Evolutionary conservation across 768 basidiomycete genomes (phyloP), one percentile per base, ranked within the genome.

Genomic region (Tricholoma terreum): DNA sequence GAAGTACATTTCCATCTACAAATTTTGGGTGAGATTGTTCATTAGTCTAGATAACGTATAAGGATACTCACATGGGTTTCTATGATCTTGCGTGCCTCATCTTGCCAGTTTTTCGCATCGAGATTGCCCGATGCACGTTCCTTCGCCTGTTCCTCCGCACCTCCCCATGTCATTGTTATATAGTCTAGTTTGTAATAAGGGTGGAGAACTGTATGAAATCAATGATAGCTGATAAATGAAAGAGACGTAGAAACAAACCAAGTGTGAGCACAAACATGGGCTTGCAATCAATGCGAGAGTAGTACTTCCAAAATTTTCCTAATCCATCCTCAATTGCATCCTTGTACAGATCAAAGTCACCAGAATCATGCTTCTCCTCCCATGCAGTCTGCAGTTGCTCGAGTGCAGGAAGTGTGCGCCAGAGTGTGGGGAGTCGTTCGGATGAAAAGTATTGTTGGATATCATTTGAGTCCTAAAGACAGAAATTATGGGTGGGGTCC

Each of bases 101-200:
- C 64, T 49, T 65, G 63, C 64, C 65, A 67, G 35, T 67, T 58
- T 40, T 65, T 65, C 17, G 64, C 62, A 40, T 63, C 4, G 4
- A 8, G 34, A 50, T 67, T 65, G 6, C 62, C 62, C 11, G 27
- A 52, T 21, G 24, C 45, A 5, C 36, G 48, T 50, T 61, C 61
- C 4, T 34, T 58, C 4, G 36, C 58, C 31, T 71, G 67, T 45
- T 73, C 70, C 1, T 61, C 51, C 0, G 55, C 54, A 3, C 72
- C 64, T 12, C 71, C 71, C 69, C 71, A 70, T 2, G 42, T 34
- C 34, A 61, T 17, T 30, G 65, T 38, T 14, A 69, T 67, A 51
- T 70, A 73, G 0, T 43, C 22, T 0, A 73, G 57, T 27, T 73
- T 73, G 55, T 64, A 73, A 42, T 70, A 74, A 0, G 64, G 72